phyloP scores from a whole-genome alignment of 78 protist genomes.

The Monosiga brevicollis region DNA sequence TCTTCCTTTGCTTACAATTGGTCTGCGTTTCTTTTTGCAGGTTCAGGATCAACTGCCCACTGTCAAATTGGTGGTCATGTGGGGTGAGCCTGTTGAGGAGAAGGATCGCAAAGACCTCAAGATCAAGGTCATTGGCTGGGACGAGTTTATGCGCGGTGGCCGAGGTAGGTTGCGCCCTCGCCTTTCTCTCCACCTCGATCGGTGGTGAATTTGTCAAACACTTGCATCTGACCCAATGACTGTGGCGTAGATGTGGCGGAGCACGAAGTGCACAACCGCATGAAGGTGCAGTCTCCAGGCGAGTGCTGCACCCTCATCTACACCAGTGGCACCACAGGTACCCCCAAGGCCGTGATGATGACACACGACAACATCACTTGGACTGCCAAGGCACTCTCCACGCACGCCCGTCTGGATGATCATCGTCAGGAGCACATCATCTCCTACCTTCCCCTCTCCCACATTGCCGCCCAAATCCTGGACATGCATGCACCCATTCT shows the following conservation, averaged over 20 bases:
- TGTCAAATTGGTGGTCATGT: constrained; percentile 16
- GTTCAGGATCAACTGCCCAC: constrained; percentile 11
- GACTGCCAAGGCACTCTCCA: background rate
- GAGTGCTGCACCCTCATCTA: constrained; percentile 30
- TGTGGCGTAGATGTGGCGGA: background rate
- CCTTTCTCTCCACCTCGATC: too few species aligned
- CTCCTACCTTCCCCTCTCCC: constrained; percentile 71
- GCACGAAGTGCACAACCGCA: background rate
- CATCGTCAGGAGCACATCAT: constrained; percentile 9
- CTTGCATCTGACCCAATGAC: too few species aligned
- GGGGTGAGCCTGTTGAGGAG: background rate
- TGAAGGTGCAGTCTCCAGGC: background rate
- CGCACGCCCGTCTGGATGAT: background rate
- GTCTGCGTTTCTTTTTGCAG: too few species aligned
- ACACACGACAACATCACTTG: constrained; percentile 43
- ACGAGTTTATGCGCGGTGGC: constrained; percentile 27
- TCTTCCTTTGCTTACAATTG: too few species aligned
- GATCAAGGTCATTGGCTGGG: constrained; percentile 41
- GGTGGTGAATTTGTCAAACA: too few species aligned
- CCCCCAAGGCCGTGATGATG: constrained; percentile 49
- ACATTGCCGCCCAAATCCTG: constrained; percentile 73
- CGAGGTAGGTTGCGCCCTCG: background rate
- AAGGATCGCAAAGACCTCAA: too few species aligned
- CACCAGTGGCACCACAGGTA: constrained; percentile 41
- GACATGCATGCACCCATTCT: constrained; percentile 46